Conservation (phyloP, 2,329 filamentous ascomycete genomes). For the Pseudogymnoascus sp. region DNA sequence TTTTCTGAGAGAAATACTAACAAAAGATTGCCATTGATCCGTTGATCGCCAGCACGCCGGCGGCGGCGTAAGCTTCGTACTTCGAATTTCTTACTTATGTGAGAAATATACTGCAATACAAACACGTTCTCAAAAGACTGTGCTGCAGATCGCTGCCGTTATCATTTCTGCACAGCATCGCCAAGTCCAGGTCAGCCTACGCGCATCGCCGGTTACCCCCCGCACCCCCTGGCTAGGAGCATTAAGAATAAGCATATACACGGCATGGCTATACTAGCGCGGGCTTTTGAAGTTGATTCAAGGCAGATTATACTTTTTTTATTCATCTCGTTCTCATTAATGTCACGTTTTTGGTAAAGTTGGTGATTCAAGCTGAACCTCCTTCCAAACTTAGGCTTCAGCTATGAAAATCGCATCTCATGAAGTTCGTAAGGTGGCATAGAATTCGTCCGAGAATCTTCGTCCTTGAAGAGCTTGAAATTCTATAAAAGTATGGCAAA, state of each 20-base stretch:
- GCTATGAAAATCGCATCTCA: neutral
- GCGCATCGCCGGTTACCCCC: neutral
- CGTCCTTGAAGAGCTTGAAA: neutral
- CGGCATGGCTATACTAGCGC: neutral
- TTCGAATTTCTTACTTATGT: neutral
- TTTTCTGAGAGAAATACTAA: neutral
- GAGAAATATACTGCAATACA: neutral
- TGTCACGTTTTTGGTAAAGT: neutral
- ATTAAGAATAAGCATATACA: constrained; percentile 5
- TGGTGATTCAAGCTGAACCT: neutral
- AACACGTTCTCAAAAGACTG: neutral
- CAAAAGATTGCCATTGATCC: neutral
- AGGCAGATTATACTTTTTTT: neutral
- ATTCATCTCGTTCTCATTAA: neutral
- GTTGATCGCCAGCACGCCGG: neutral
- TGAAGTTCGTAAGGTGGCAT: neutral
- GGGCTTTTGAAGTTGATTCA: neutral
- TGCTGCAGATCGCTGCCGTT: neutral
- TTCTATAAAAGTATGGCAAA: neutral
- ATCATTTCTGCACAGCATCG: neutral
- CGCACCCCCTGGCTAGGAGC: neutral
- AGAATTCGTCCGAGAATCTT: neutral
- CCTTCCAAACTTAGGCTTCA: neutral
- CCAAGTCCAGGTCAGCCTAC: neutral
- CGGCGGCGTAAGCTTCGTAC: neutral